Percentiles rank a stretch among this genome's conserved stretches.
phyloP scores from a whole-genome alignment of 2,329 filamentous ascomycete genomes.

The Paraconiothyrium sp. region DNA sequence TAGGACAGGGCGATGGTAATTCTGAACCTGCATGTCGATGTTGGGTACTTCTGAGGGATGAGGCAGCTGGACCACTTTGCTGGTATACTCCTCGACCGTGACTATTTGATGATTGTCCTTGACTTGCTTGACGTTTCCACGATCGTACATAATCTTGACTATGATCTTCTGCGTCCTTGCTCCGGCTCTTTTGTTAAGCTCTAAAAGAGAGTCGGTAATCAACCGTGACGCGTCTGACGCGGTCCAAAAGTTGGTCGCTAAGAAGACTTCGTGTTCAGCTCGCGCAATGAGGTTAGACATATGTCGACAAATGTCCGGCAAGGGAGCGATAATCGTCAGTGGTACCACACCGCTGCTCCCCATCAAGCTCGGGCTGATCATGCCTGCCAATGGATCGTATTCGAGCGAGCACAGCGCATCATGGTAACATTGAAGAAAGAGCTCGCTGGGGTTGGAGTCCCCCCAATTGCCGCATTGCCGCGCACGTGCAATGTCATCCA shows the following conservation, averaged over 20 bases:
- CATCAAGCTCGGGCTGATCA: conserved; percentile 68
- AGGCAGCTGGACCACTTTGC: conserved; percentile 66
- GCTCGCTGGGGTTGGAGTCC: conserved; percentile 66
- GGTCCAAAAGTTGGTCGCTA: conserved; percentile 81
- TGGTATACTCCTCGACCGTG: conserved; percentile 65
- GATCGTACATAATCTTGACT: conserved; percentile 80
- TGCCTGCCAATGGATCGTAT: conserved; percentile 60
- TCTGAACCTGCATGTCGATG: conserved; percentile 76
- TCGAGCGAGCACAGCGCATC: conserved; percentile 69
- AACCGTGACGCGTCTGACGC: conserved; percentile 73
- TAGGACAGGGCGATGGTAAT: conserved; percentile 73
- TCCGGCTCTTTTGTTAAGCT: conserved; percentile 73
- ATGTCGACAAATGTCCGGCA: conserved; percentile 77
- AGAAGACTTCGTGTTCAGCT: conserved; percentile 75
- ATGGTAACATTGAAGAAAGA: conserved; percentile 75
- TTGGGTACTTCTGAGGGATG: conserved; percentile 72
- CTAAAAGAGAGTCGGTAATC: conserved; percentile 73
- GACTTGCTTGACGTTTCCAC: conserved; percentile 71
- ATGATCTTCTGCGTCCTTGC: conserved; percentile 66
- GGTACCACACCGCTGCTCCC: conserved; percentile 72
- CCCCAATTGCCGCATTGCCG: conserved; percentile 74
- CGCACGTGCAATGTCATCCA: conserved; percentile 63
- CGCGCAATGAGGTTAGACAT: conserved; percentile 78
- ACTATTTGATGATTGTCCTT: conserved; percentile 73
- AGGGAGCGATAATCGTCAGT: conserved; percentile 73